Conservation (phyloP, 805 yeast genomes). For the Clavispora phyllophila region DNA sequence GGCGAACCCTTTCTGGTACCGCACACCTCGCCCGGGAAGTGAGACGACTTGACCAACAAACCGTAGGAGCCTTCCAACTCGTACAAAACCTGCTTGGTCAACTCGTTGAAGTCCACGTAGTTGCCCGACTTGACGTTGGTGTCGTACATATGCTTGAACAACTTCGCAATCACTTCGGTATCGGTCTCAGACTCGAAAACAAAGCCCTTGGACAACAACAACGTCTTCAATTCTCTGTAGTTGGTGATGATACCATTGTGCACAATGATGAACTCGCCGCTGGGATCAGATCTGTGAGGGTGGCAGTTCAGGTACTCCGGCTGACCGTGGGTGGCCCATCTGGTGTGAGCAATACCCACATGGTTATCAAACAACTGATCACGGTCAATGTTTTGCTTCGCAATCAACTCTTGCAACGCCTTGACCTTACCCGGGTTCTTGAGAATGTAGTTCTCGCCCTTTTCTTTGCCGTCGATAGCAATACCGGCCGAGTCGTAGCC, state of each 20-base stretch:
- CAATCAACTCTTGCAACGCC: slow-evolving; percentile 65
- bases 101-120: slow-evolving; percentile 81
- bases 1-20: slow-evolving; percentile 99
- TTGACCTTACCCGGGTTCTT: slow-evolving; percentile 91
- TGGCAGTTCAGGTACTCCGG: slow-evolving; percentile 86
- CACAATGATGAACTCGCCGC: slow-evolving; percentile 82
- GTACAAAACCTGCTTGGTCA: slow-evolving; percentile 85
- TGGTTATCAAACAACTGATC: slow-evolving; percentile 71
- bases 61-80: slow-evolving; percentile 99
- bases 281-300: slow-evolving; percentile 87
- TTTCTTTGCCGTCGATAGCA: slow-evolving; percentile 86
- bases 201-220: slow-evolving; percentile 74
- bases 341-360: slow-evolving; percentile 96
- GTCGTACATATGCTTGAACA: slow-evolving; percentile 87
- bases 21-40: slow-evolving; percentile 91
- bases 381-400: slow-evolving; percentile 46
- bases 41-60: slow-evolving; percentile 82
- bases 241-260: slow-evolving; percentile 99
- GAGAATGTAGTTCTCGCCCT: slow-evolving; percentile 65
- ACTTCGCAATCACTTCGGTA: slow-evolving; percentile 95
- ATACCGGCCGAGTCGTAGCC: slow-evolving; percentile 98
- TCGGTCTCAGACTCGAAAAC: slow-evolving; percentile 90
- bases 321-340: slow-evolving; percentile 99
- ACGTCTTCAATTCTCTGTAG: slow-evolving; percentile 83
- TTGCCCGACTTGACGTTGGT: slow-evolving; percentile 65